phyloP scores from a whole-genome alignment of 2,329 filamentous ascomycete genomes.

The Diplodia scrobiculata region DNA sequence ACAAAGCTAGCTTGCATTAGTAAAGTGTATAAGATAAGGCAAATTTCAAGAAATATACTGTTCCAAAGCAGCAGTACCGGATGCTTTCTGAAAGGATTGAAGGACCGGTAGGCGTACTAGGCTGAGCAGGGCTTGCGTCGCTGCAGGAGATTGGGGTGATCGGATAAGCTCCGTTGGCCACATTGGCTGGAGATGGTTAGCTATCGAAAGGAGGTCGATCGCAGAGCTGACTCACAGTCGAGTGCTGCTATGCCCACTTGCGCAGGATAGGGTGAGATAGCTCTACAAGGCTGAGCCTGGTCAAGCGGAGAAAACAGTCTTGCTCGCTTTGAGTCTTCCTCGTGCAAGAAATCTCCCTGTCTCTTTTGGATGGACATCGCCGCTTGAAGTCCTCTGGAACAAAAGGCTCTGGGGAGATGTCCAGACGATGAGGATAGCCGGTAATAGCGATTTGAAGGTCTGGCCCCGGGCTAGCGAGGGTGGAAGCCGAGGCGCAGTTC shows the following conservation, averaged over 20 bases:
- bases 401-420: not conserved
- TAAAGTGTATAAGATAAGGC: no score
- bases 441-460: no score
- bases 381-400: not conserved
- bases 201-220: not conserved
- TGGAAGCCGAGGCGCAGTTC: not conserved
- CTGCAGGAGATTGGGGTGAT: not conserved
- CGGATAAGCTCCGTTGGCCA: not conserved
- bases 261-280: not conserved
- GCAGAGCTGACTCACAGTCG: not conserved
- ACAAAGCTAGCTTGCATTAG: not conserved
- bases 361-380: not conserved
- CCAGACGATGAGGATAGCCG: no score
- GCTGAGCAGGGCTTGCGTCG: not conserved
- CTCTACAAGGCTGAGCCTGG: not conserved
- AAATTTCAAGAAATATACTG: not conserved
- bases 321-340: not conserved
- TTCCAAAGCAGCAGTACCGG: not conserved
- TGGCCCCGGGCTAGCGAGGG: no score
- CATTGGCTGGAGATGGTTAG: not conserved
- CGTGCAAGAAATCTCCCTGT: no score
- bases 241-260: not conserved
- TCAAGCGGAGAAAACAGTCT: not conserved
- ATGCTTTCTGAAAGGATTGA: not conserved
- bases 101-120: not conserved